phyloP scores from a whole-genome alignment of 2,329 filamentous ascomycete genomes.

The Tolypocladium album region DNA sequence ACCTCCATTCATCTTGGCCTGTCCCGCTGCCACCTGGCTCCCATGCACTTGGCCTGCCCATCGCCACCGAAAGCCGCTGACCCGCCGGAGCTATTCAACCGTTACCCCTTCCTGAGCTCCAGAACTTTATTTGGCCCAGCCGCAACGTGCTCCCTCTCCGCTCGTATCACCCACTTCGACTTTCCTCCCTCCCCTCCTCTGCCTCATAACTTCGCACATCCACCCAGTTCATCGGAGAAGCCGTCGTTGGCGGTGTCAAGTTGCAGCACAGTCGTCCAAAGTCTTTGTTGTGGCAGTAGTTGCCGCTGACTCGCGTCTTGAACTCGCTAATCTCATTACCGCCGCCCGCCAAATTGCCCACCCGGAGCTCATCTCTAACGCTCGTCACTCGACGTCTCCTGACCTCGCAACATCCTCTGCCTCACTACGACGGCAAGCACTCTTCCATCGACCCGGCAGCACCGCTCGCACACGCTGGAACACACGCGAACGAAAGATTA shows the following conservation, averaged over 20 bases:
- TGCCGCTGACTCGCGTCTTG: neutral
- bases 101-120: neutral
- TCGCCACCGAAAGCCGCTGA: neutral
- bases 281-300: neutral
- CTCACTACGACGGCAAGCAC: neutral
- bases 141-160: neutral
- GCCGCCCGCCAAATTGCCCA: neutral
- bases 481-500: neutral
- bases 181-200: neutral
- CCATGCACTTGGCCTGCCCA: no score
- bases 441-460: neutral
- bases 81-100: neutral
- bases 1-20: neutral
- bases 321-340: neutral
- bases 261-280: neutral
- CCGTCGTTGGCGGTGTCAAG: neutral
- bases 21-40: neutral
- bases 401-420: neutral
- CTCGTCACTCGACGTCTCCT: neutral
- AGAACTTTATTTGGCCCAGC: neutral
- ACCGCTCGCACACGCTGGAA: neutral
- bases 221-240: neutral
- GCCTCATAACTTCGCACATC: neutral
- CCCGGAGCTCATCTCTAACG: neutral
- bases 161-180: no score